phyloP scores from a whole-genome alignment of 2,329 filamentous ascomycete species.

The Sporothrix brasiliensis region DNA sequence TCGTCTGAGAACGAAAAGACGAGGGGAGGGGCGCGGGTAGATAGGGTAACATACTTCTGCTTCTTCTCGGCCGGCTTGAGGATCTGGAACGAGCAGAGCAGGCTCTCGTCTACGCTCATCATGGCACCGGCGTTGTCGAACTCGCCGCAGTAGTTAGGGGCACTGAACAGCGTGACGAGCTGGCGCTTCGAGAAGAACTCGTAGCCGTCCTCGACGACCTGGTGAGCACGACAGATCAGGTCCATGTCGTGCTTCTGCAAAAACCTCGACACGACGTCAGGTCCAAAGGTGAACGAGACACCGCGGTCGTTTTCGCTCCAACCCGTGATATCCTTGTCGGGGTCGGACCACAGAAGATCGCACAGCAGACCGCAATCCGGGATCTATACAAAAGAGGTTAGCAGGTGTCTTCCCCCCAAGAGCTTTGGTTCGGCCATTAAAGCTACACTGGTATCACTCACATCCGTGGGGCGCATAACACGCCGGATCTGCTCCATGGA shows the following conservation, averaged over 20 bases:
- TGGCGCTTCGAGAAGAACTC: slow-evolving; percentile 99
- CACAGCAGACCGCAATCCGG: slow-evolving; percentile 96
- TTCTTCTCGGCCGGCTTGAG: slow-evolving; percentile 99
- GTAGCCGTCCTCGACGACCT: slow-evolving; percentile 98
- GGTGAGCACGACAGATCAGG: slow-evolving; percentile 96
- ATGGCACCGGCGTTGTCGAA: slow-evolving; percentile 99
- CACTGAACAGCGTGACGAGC: slow-evolving; percentile 94
- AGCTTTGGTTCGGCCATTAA: neutral
- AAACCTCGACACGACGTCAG: slow-evolving; percentile 95
- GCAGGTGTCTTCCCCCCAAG: slow-evolving; percentile 32
- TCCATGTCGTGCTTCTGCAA: slow-evolving; percentile 99
- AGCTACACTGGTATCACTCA: slow-evolving; percentile 56
- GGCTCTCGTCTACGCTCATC: slow-evolving; percentile 99
- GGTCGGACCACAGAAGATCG: slow-evolving; percentile 97
- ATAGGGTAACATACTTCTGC: slow-evolving; percentile 95
- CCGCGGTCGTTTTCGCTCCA: slow-evolving; percentile 99
- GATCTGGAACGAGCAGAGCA: slow-evolving; percentile 99
- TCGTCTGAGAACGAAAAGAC: slow-evolving; percentile 66
- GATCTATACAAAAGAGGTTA: slow-evolving; percentile 62
- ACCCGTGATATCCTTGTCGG: slow-evolving; percentile 97
- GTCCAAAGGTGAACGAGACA: slow-evolving; percentile 97
- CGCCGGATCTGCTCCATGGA: slow-evolving; percentile 99
- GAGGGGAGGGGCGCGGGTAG: slow-evolving; percentile 39
- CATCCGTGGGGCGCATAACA: slow-evolving; percentile 98
- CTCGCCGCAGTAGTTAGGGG: slow-evolving; percentile 98